Base-by-base conservation (phyloP, 129 eudicot genomes). In the Chrysanthemum lavandulifolium region DNA sequence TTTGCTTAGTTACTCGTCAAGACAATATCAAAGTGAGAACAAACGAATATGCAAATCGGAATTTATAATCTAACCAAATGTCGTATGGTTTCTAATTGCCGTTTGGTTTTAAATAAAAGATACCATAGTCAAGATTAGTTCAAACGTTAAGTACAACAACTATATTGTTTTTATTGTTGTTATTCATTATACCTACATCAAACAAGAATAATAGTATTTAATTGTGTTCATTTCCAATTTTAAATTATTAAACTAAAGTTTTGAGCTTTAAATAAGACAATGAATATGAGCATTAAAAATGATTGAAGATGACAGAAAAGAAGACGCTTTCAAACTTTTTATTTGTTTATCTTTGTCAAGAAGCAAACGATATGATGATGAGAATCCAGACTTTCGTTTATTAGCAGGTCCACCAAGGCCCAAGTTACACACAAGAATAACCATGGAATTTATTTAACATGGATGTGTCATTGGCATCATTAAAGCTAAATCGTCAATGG, bases 311-410 rank as follows among this genome's bases (percentile, higher is more conserved):
- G 52, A 58, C 47, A 76, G 2, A 76, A 76, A 77, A 51, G 65
- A 77, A 61, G 50, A 61, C 57, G 21, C 65, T 56, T 52, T 40
- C 65, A 69, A 61, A 52, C 69, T 61, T 50, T 53, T 58, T 2
- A 43, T 69, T 14, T 47, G 4, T 61, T 70, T 69, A 63, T 70
- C 81, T 78, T 78, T 71, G 81, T 78, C 52, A 78, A 21, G 76
- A 78, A 78, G 81, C 76, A 78, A 78, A 14, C 81, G n/a, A 21
- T 69, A 23, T 23, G 25, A 23, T 70, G 53, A 70, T 43, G 65
- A 68, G 51, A 69, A 69, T 50, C 63, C 68, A 61, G 75, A 76
- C 69, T 76, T 68, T 68, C 69, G 40, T 77, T 61, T 49, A 61
- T 69, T 61, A 36, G 48, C 19, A 25, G 81, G 72, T 63, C 81